These are phyloP conservation scores for Elsinoe fawcettii DNA, from an alignment of 2,329 filamentous ascomycete species.

Conservation along the genomic window DNA sequence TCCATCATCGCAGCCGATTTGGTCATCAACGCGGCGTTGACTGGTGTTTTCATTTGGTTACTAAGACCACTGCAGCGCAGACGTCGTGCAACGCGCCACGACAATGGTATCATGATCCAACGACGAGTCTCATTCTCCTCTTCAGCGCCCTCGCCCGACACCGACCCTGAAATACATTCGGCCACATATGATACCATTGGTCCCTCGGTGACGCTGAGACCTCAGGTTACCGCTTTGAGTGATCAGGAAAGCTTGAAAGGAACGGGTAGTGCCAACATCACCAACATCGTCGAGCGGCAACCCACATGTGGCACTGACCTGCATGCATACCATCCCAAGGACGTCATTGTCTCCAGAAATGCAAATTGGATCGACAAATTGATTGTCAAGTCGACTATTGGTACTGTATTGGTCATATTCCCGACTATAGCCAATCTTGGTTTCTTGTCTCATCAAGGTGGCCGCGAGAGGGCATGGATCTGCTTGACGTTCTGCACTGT, in stretches of 20 bases:
- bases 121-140: background rate
- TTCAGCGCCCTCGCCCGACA: background rate
- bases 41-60: constrained; percentile 32
- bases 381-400: constrained; percentile 34
- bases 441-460: constrained; percentile 26
- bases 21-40: constrained; percentile 34
- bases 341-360: background rate
- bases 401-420: constrained; percentile 32
- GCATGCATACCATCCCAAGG: background rate
- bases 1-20: constrained; percentile 34
- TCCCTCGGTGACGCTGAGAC: background rate
- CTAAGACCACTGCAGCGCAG: constrained; percentile 19
- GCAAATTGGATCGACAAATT: constrained; percentile 33
- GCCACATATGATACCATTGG: background rate
- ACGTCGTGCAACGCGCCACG: background rate
- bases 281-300: constrained; percentile 7
- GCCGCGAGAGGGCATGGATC: constrained; percentile 34
- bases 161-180: background rate
- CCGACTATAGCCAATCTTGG: constrained; percentile 34
- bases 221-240: background rate
- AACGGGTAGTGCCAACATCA: background rate
- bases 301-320: background rate
- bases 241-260: background rate
- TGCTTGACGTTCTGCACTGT: constrained; percentile 35
- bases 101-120: background rate